phyloP scores from a whole-genome alignment of 805 yeast species.

The Candida ortonii region DNA sequence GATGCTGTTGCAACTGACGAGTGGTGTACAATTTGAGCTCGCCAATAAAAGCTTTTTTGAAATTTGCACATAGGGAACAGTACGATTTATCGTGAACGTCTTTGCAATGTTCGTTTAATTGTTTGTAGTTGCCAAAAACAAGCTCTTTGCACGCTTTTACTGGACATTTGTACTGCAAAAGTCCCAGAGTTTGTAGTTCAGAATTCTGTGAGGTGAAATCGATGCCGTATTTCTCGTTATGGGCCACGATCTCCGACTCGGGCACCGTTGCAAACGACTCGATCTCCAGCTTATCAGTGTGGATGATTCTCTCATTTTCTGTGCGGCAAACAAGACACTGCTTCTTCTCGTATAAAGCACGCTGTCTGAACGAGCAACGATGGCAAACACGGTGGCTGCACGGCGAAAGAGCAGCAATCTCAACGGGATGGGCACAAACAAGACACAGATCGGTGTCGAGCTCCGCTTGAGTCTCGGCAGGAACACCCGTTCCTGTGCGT shows the following conservation, averaged over 20 bases:
- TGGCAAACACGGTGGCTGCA: slow-evolving; percentile 88
- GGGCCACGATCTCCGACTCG: slow-evolving; percentile 12
- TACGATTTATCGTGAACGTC: slow-evolving; percentile 58
- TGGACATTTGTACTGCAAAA: slow-evolving; percentile 60
- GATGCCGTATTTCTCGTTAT: slow-evolving; percentile 49
- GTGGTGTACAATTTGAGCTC: slow-evolving; percentile 65
- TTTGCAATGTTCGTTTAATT: slow-evolving; percentile 62
- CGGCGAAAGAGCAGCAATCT: slow-evolving; percentile 66
- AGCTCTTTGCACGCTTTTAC: slow-evolving; percentile 26
- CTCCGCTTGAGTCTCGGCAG: slow-evolving; percentile 1
- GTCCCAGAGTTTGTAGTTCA: slow-evolving; percentile 43
- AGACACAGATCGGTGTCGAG: slow-evolving; percentile 46
- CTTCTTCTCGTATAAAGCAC: slow-evolving; percentile 72
- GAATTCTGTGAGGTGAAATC: slow-evolving; percentile 57
- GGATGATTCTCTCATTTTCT: slow-evolving; percentile 54
- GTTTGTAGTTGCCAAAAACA: slow-evolving; percentile 49
- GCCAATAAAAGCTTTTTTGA: slow-evolving; percentile 70
- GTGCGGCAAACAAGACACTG: slow-evolving; percentile 84
- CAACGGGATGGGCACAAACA: slow-evolving; percentile 76
- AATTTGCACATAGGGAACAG: slow-evolving; percentile 76
- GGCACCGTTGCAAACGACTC: slow-evolving; percentile 32
- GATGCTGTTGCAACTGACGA: slow-evolving; percentile 66
- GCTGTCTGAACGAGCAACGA: slow-evolving; percentile 73
- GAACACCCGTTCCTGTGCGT: too few relatives aligned
- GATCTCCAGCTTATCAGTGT: slow-evolving; percentile 50